phyloP scores from a whole-genome alignment of 176 grass and related monocot genomes.

The Musa itinerans region DNA sequence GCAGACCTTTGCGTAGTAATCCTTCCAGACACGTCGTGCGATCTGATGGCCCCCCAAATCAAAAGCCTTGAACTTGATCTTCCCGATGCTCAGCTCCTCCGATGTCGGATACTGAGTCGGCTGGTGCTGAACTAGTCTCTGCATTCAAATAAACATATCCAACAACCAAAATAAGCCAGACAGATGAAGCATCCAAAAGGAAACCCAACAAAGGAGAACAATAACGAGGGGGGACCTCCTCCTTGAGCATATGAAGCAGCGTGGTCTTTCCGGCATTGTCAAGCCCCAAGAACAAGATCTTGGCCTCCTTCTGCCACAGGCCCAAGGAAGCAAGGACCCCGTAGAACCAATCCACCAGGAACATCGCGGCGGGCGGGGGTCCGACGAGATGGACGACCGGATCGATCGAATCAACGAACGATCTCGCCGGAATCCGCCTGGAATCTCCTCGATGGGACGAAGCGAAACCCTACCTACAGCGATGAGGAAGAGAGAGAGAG shows the following conservation, averaged over 20 bases:
- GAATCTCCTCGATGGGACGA: too few relatives aligned
- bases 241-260: constrained; percentile 71
- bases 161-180: neutral
- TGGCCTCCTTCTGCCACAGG: constrained; percentile 70
- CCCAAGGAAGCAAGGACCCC: constrained; percentile 59
- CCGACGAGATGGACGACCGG: neutral
- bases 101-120: constrained; percentile 74
- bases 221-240: constrained; percentile 27
- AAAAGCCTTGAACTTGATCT: constrained; percentile 80
- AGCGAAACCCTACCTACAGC: too few relatives aligned
- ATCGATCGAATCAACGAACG: neutral
- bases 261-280: constrained; percentile 76
- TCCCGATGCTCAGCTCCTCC: constrained; percentile 75
- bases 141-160: constrained; percentile 1
- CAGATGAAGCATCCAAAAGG: neutral
- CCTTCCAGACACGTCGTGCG: constrained; percentile 71
- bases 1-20: constrained; percentile 64
- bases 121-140: constrained; percentile 71
- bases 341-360: constrained; percentile 66
- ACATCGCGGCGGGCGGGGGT: constrained; percentile 23
- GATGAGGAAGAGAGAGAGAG: too few relatives aligned
- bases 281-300: constrained; percentile 76
- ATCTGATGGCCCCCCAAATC: constrained; percentile 71
- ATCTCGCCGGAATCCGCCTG: neutral
- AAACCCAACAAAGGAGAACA: constrained; percentile 1